These are phyloP conservation scores for Macrolepiota fuliginosa DNA, from an alignment of 768 basidiomycete species.

Conservation along the genomic window DNA sequence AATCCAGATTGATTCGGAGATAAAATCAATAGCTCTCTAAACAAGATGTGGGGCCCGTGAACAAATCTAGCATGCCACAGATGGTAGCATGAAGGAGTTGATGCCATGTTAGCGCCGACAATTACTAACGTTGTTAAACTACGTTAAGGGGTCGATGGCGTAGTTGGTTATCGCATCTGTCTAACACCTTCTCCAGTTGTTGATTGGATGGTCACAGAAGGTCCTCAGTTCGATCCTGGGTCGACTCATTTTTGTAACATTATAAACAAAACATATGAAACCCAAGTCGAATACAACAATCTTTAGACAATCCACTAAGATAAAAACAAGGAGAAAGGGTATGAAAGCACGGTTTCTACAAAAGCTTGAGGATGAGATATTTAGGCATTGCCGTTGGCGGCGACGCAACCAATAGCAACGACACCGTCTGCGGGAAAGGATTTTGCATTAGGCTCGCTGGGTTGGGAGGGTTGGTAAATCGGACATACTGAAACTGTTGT, in stretches of 20 bases:
- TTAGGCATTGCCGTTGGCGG: conserved; percentile 26
- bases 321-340: background rate
- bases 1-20: background rate
- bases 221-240: conserved; percentile 17
- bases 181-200: conserved; percentile 42
- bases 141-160: conserved; percentile 52
- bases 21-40: background rate
- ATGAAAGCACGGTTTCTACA: background rate
- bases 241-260: conserved; percentile 12
- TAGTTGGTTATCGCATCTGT: conserved; percentile 86
- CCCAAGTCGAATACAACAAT: too few relatives aligned
- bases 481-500: conserved; percentile 26
- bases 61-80: too few relatives aligned
- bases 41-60: background rate
- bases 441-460: background rate
- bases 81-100: background rate
- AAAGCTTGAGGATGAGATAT: background rate
- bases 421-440: conserved; percentile 19
- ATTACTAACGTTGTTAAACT: background rate
- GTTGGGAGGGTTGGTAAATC: background rate
- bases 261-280: too few relatives aligned
- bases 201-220: conserved; percentile 13
- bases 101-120: background rate
- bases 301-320: too few relatives aligned
- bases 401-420: conserved; percentile 26